Base-by-base conservation (phyloP, 2,329 filamentous ascomycete genomes). In the Trichoderma gracile region DNA sequence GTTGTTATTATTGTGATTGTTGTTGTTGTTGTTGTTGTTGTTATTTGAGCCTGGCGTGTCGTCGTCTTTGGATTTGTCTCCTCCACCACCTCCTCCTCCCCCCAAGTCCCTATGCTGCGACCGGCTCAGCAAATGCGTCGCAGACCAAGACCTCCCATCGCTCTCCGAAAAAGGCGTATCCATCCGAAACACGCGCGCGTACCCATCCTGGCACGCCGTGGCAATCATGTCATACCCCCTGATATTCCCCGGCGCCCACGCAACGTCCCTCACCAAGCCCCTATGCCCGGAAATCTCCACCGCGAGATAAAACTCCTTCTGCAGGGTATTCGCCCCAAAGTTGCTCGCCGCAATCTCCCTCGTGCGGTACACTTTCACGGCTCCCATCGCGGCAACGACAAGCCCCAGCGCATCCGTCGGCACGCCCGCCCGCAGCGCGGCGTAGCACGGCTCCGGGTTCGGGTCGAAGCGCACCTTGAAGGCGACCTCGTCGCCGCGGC, bases 221-320 rank as follows among this genome's bases (percentile, higher is more conserved):
- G 94, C 95, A 70, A 98, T 85, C 64, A 94, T 84, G 75, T 99
- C 95, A 74, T 92, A 94, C 1, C 94, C 94, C 45, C 93, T 82
- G 71, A 96, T 92, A 68, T 93, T 96, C 14, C 93, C 94, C 54
- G 93, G 90, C 1, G 94, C 92, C 95, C 95, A 99, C 2, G 92
- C 89, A 1, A 97, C 86, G 74, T 97, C 93, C 54, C 94, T 84
- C 7, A 97, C 90, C 45, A 98, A 82, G 0, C 89, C 88, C 8
- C 86, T 83, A 70, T 97, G 91, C 1, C 88, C 87, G 33, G 82
- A 81, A 17, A 98, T 80, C 72, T 93, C 89, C 21, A 89, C 88
- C 0, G 93, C 93, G 8, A 91, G 85, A 74, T 96, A 97, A 73
- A 98, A 96, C 65, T 92, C 89, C 67, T 91, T 90, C 80, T 73